Evolutionary conservation across 1,139 yeast species (phyloP), one percentile per base, ranked within the genome.

Genomic region (Pichia inconspicua): DNA sequence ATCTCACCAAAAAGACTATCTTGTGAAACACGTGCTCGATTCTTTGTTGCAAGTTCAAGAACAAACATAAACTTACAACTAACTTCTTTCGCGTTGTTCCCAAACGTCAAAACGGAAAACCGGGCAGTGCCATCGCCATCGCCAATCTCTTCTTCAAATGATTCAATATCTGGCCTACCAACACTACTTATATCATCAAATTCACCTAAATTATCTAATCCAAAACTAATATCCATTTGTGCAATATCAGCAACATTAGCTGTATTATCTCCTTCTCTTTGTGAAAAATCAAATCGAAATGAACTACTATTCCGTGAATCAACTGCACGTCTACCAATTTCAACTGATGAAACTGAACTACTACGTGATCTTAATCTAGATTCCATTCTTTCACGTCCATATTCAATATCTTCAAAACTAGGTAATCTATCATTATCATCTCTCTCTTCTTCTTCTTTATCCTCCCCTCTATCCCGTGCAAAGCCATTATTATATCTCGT

Each of bases 341-440:
- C 66, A 39, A 62, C 52, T 2, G 66, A 62, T 2, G 65, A 59
- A 17, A 58, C 60, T 12, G 52, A 48, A 27, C 32, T 39, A 9
- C 55, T 54, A 12, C 62, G 58, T 8, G 58, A 40, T 30, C 45
- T 34, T n/a, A 28, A 22, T 17, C 40, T 5, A 22, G 40, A 38
- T 17, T 48, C 46, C 25, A 44, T 35, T 10, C 46, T n/a, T 37
- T 32, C 25, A 12, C 49, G 40, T 22, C 47, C 49, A 15, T 37
- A 9, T 25, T 48, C 53, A 30, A 46, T 45, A 2, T 48, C 48
- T 11, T 42, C 27, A 19, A 12, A 25, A 11, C 19, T 40, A 10
- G 32, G 17, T 17, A 17, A 27, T 6, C 34, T 28, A 25, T 27
- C 31, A 27, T n/a, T n/a, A n/a, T n/a, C n/a, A n/a, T n/a, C n/a